Percentiles rank a stretch among this genome's conserved stretches.
Conservation (phyloP, 192 early-diverging fungal genomes). For the Borealophlyctis nickersoniae region DNA sequence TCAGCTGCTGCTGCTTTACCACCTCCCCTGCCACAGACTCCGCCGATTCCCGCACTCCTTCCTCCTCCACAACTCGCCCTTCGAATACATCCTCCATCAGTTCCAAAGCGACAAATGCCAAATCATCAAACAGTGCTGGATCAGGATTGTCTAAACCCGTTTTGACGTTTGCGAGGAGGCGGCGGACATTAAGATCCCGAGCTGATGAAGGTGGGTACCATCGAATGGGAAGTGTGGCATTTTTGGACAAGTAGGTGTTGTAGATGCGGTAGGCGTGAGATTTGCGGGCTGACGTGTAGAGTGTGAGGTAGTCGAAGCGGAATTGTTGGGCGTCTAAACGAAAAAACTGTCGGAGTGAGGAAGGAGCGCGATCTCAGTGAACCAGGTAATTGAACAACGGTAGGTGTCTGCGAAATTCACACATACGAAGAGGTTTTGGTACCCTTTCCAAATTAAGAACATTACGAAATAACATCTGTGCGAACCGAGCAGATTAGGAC, state of each 20-base stretch:
- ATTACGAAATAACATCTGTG: constrained; percentile 47
- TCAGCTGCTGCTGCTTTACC: constrained; percentile 6
- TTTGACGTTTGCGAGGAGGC: constrained; percentile 24
- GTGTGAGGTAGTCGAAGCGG: constrained; percentile 26
- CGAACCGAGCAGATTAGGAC: constrained; percentile 13
- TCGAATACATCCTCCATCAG: constrained; percentile 33
- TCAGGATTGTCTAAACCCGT: constrained; percentile 26
- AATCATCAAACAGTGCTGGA: constrained; percentile 38
- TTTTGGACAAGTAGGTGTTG: constrained; percentile 37
- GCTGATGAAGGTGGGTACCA: constrained; percentile 8
- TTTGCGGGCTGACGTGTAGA: constrained; percentile 31
- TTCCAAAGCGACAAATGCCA: constrained; percentile 35
- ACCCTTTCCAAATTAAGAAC: constrained; percentile 37
- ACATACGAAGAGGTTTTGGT: constrained; percentile 39
- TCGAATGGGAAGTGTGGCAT: constrained; percentile 25
- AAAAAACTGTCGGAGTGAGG: constrained; percentile 46
- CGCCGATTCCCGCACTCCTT: constrained; percentile 6
- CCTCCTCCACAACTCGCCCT: constrained; percentile 10
- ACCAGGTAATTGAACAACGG: too few species aligned
- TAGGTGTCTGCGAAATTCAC: too few species aligned
- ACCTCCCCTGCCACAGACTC: constrained; percentile 2
- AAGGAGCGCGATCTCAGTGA: background rate
- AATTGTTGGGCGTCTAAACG: constrained; percentile 39
- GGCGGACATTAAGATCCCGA: constrained; percentile 17
- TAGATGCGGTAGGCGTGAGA: constrained; percentile 29